These are phyloP conservation scores for Thraustochytrium striatum DNA, from an alignment of 352 stramenopile genomes.

Conservation along the genomic window DNA sequence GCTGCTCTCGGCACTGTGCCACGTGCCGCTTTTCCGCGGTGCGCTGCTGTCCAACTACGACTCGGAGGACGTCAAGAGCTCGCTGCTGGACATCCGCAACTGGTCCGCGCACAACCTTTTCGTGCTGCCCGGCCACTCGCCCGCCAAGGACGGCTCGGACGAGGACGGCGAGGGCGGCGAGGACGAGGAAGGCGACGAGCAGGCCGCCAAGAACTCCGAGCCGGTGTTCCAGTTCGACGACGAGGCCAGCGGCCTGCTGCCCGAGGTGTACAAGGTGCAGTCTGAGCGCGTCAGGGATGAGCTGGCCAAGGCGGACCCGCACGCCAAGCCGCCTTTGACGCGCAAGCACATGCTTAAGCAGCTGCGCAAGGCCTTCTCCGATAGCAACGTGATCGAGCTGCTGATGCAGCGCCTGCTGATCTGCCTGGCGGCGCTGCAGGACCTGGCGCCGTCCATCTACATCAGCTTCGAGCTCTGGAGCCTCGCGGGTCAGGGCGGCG, in stretches of 20 bases:
- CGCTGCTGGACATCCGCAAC: constrained; percentile 44
- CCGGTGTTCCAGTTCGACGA: constrained; percentile 30
- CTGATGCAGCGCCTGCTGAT: constrained; percentile 36
- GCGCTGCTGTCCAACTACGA: constrained; percentile 45
- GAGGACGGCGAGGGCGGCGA: no score
- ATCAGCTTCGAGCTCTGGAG: constrained; percentile 37
- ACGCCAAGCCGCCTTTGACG: constrained; percentile 17
- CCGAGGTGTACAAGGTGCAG: constrained; percentile 24
- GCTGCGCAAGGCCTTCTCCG: constrained; percentile 22
- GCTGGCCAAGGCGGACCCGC: constrained; percentile 4
- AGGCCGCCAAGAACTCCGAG: no score
- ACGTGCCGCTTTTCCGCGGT: constrained; percentile 16
- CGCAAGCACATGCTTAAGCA: constrained; percentile 32
- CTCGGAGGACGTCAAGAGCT: background rate
- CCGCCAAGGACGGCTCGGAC: background rate
- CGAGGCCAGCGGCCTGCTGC: constrained; percentile 12
- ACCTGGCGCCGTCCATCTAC: constrained; percentile 44
- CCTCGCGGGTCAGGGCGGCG: constrained; percentile 35
- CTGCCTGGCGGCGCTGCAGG: constrained; percentile 22
- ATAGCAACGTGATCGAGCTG: constrained; percentile 1
- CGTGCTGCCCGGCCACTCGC: background rate
- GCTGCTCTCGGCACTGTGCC: constrained; percentile 5
- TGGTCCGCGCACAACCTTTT: constrained; percentile 43
- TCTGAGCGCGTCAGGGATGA: constrained; percentile 34
- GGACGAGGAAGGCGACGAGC: no score